Percentiles rank a stretch among this genome's conserved stretches.
Conservation (phyloP, 2,329 filamentous ascomycete genomes). For the Colletotrichum scovillei region DNA sequence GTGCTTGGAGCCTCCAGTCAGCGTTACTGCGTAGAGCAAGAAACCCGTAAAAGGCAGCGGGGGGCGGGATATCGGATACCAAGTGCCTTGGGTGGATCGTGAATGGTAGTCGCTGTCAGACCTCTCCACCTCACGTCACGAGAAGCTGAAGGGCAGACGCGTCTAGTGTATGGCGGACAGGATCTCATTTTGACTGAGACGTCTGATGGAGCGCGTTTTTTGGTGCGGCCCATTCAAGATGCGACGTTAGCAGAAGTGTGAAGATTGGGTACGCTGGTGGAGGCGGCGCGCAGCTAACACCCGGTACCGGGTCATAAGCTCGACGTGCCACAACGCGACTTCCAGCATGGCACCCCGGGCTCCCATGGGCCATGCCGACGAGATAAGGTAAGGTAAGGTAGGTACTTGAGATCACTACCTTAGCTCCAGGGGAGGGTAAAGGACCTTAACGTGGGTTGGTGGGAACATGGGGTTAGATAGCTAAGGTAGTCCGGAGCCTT, state of each 20-base stretch:
- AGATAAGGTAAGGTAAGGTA: neutral
- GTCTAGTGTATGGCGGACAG: neutral
- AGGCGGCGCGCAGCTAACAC: neutral
- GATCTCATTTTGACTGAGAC: neutral
- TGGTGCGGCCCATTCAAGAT: neutral
- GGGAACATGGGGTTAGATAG: too few relatives aligned
- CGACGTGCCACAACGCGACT: neutral
- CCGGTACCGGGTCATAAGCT: neutral
- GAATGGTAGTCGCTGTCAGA: neutral
- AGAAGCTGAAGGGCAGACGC: neutral
- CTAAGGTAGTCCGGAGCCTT: neutral
- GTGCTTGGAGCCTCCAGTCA: too few relatives aligned
- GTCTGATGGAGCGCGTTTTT: neutral
- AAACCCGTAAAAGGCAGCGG: neutral
- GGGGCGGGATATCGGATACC: neutral
- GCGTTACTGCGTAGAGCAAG: too few relatives aligned
- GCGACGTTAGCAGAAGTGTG: neutral
- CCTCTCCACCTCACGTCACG: neutral
- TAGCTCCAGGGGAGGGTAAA: neutral
- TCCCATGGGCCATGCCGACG: neutral
- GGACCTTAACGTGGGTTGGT: too few relatives aligned
- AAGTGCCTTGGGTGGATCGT: neutral
- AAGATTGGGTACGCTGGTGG: neutral
- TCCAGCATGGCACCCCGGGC: neutral
- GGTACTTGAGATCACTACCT: neutral